Base-by-base conservation (phyloP, 192 early-diverging fungal genomes). In the Lobosporangium transversale region DNA sequence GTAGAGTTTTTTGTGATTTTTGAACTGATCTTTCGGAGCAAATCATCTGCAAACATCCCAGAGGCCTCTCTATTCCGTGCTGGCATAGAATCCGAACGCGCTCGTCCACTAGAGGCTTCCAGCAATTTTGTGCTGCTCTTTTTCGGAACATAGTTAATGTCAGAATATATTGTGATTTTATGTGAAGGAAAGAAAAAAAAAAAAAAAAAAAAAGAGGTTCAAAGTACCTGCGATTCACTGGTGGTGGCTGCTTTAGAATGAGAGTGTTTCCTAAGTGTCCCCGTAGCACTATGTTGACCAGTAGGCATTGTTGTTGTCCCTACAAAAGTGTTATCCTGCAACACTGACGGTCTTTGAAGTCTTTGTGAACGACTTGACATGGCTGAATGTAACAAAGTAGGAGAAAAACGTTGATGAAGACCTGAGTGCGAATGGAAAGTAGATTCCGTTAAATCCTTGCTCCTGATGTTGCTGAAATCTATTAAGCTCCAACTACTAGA, bases 11-110 rank as follows among this genome's bases (percentile, higher is more conserved):
- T 53, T 1, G 69, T 51, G 17, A 71, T 71, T 40, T 57, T 63
- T 12, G 69, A 63, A 26, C 53, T 57, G 35, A 71, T 71, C 48
- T 71, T 63, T 50, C 48, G 53, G 17, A 71, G 35, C 33, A 63
- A 27, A 30, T 71, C 69, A 10, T 71, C 69, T 1, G 61, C 54
- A 24, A 63, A 74, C 23, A 65, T n/a, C 9, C 62, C 62, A 30
- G 58, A 52, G 37, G 50, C 44, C 12, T 74, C 62, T 18, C 48
- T 51, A 27, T 74, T 74, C 31, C 43, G 64, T 3, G 35, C 31
- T 30, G 70, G 70, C 51, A 74, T 65, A 4, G 62, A 74, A n/a
- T 65, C 62, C 48, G 70, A 50, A 7, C 70, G 70, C 6, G 62
- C 56, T 18, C 69, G 60, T 9, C 21, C 11, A 29, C 35, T 36